These are phyloP conservation scores for Colletotrichum agaves DNA, from an alignment of 2,329 filamentous ascomycete species.

Conservation along the genomic window DNA sequence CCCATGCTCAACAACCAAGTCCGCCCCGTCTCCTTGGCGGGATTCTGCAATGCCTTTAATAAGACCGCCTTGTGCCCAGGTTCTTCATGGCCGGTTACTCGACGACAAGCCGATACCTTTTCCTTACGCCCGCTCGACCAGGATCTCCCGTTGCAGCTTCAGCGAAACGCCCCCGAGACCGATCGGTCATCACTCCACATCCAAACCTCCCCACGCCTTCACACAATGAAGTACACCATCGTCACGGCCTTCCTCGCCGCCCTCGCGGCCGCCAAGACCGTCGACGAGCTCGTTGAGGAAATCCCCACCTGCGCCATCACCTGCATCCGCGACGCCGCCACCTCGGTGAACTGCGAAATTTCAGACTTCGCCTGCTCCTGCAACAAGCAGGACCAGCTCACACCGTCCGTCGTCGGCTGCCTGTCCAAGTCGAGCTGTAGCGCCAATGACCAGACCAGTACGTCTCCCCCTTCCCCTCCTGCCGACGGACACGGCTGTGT, in stretches of 20 bases:
- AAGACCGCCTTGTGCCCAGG: slow-evolving; percentile 6
- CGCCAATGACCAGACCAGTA: slow-evolving; percentile 50
- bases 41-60: neutral
- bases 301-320: slow-evolving; percentile 52
- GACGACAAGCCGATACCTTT: neutral
- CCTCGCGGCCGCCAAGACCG: slow-evolving; percentile 40
- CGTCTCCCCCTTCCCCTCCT: slow-evolving; percentile 39
- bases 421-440: slow-evolving; percentile 47
- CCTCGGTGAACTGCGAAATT: slow-evolving; percentile 47
- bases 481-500: neutral
- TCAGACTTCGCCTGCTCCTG: slow-evolving; percentile 53
- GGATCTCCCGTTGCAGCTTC: neutral
- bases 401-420: slow-evolving; percentile 48
- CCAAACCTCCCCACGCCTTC: neutral
- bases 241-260: slow-evolving; percentile 42
- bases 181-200: neutral
- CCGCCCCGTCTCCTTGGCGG: neutral
- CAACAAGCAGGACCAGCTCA: slow-evolving; percentile 48
- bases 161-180: neutral
- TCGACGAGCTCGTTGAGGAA: slow-evolving; percentile 42
- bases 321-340: slow-evolving; percentile 49
- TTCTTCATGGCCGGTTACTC: neutral
- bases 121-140: neutral
- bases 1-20: neutral
- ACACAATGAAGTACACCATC: slow-evolving; percentile 48